phyloP scores from a whole-genome alignment of 2,329 filamentous ascomycete genomes.

The Escovopsis weberi region DNA sequence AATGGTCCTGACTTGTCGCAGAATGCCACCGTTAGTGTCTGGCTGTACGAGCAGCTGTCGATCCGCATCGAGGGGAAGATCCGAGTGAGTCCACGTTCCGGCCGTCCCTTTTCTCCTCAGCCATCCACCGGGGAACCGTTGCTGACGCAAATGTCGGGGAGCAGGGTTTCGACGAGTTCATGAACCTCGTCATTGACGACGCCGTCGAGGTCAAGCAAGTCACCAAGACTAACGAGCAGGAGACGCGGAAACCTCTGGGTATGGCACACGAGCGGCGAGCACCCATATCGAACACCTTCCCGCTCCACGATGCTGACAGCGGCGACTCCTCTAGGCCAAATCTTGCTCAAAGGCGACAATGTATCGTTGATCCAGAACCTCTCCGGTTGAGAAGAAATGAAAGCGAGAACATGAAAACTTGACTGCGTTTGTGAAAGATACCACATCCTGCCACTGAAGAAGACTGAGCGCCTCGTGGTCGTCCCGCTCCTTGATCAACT shows the following conservation, averaged over 20 bases:
- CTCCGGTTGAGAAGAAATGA: slow-evolving; percentile 12
- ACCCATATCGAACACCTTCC: neutral
- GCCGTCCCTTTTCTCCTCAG: neutral
- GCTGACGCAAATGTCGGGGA: no score
- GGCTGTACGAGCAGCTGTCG: slow-evolving; percentile 91
- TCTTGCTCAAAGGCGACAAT: slow-evolving; percentile 78
- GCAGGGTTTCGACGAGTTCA: slow-evolving; percentile 96
- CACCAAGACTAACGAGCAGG: slow-evolving; percentile 62
- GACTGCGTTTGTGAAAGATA: neutral
- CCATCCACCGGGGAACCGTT: neutral
- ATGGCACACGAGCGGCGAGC: slow-evolving; percentile 9
- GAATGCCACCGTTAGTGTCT: slow-evolving; percentile 78
- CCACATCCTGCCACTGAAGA: no score
- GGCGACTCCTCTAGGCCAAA: slow-evolving; percentile 45
- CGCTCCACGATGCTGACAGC: neutral
- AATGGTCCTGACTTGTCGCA: slow-evolving; percentile 19
- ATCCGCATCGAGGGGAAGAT: slow-evolving; percentile 96
- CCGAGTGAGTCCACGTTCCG: slow-evolving; percentile 44
- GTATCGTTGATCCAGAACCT: slow-evolving; percentile 62
- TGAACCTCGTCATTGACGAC: slow-evolving; percentile 96
- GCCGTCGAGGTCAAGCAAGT: slow-evolving; percentile 81
- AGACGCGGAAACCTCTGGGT: slow-evolving; percentile 70
- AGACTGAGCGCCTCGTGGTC: no score
- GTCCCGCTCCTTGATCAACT: no score
- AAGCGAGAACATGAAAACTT: no score